Evolutionary conservation across 2,329 filamentous ascomycete species (phyloP), one percentile per base, ranked within the genome.

Genomic region (Waltergamsia citrina): DNA sequence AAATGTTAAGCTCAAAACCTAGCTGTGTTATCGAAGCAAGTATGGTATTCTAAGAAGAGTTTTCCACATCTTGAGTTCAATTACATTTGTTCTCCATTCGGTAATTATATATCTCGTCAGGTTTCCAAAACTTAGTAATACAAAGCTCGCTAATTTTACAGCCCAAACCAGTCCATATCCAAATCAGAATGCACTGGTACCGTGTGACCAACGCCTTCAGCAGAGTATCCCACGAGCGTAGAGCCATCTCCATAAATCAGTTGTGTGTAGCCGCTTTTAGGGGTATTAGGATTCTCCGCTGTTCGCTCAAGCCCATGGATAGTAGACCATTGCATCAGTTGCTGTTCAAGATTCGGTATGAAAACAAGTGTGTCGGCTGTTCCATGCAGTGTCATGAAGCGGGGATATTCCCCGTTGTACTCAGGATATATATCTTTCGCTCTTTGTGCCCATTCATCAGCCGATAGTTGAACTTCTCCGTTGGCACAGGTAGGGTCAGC

Each of bases 361-460:
- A 30, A 16, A 12, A 39, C 35, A 12, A 39, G 30, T 6, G 22
- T 51, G 45, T 77, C 72, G 3, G 49, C 51, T 26, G 62, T 66
- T 29, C 72, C 72, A 46, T 77, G 72, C 56, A 67, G 75, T 43
- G 75, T 63, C 46, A 72, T 67, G 62, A 77, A 69, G 34, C 60
- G 63, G 3, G 72, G 71, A 3, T 69, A 57, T 0, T 59, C 37
- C 3, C 69, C 69, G 12, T 51, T 53, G 44, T 73, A 74, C 6
- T 59, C 64, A 0, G 67, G 63, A 42, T 71, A 65, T 59, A 62
- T 60, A 33, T 52, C 51, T 16, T 54, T 49, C 9, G 62, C 68
- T 19, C 63, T 52, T 40, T 61, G 55, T 10, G 63, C 63, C 69
- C 70, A 74, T 33, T 64, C 54, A 40, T 62, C 48, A 2, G 62